Conservation (phyloP, 495 filamentous ascomycete species). For the Jackrogersella multiformis region DNA sequence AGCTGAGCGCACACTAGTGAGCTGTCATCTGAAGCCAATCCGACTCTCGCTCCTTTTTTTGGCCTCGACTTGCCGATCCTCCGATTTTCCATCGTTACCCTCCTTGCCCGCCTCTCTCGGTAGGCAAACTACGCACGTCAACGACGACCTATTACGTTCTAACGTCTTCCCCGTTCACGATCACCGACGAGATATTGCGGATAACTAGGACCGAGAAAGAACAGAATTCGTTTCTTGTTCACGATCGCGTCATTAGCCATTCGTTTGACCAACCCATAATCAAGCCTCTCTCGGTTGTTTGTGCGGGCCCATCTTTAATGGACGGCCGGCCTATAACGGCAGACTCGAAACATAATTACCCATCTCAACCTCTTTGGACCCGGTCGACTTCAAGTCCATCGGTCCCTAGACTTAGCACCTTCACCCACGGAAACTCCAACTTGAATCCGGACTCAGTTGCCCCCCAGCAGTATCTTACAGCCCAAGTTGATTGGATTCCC, state of each 20-base stretch:
- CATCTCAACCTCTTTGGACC: conserved; percentile 53
- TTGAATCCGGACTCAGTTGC: conserved; percentile 17
- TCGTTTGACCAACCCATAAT: conserved; percentile 32
- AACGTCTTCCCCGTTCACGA: conserved; percentile 8
- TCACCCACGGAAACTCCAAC: conserved; percentile 35
- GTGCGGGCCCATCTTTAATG: conserved; percentile 57
- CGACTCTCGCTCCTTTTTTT: conserved; percentile 38
- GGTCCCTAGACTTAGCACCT: conserved; percentile 39
- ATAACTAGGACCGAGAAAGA: conserved; percentile 1
- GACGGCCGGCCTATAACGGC: conserved; percentile 60
- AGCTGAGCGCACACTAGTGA: conserved; percentile 33
- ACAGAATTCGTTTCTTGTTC: conserved; percentile 7
- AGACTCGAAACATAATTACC: conserved; percentile 61
- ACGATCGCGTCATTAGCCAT: conserved; percentile 32
- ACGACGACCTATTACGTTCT: not conserved
- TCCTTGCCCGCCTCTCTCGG: conserved; percentile 11
- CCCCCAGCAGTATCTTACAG: conserved; percentile 48
- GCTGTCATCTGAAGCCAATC: conserved; percentile 25
- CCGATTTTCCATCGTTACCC: conserved; percentile 30
- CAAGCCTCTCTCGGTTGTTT: conserved; percentile 41
- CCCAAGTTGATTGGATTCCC: conserved; percentile 57
- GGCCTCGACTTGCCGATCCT: conserved; percentile 37
- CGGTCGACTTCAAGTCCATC: conserved; percentile 46
- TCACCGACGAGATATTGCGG: conserved; percentile 1
- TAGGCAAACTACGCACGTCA: conserved; percentile 16